These are phyloP conservation scores for Suhomyces coccinellae DNA, from an alignment of 1,139 yeast genomes.

Conservation along the genomic window DNA sequence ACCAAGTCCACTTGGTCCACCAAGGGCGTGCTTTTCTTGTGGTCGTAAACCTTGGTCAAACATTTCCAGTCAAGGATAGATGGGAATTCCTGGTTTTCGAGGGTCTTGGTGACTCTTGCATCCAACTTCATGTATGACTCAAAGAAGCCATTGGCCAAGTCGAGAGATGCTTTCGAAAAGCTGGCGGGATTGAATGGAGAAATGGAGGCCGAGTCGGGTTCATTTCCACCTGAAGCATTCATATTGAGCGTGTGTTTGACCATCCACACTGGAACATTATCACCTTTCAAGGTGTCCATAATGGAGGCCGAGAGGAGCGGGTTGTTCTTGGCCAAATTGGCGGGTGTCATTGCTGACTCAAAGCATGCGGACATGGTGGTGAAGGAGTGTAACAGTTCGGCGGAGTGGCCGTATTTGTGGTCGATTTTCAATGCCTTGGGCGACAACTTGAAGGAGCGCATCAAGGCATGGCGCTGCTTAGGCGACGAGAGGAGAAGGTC, in stretches of 20 bases:
- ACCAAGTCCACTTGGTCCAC: slow-evolving; percentile 32
- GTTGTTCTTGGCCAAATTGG: slow-evolving; percentile 3
- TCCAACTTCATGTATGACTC: slow-evolving; percentile 32
- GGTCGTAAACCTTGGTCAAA: slow-evolving; percentile 29
- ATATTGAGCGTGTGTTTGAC: slow-evolving; percentile 14
- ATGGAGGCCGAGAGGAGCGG: slow-evolving; percentile 5
- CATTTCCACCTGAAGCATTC: slow-evolving; percentile 6
- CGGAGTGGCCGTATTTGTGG: slow-evolving; percentile 3
- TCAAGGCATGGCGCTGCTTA: slow-evolving; percentile 5
- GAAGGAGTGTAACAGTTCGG: slow-evolving; percentile 12
- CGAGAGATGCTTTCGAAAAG: slow-evolving; percentile 18
- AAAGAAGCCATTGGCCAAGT: slow-evolving; percentile 27
- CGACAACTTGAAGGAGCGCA: slow-evolving; percentile 7
- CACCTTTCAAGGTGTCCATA: slow-evolving; percentile 10
- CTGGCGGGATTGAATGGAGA: slow-evolving; percentile 15
- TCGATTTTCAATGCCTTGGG: slow-evolving; percentile 12
- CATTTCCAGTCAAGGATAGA: slow-evolving; percentile 39
- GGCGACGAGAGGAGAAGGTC: slow-evolving; percentile 20
- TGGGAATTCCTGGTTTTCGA: slow-evolving; percentile 7
- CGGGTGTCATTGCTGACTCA: slow-evolving; percentile 3
- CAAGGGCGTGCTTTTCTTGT: slow-evolving; percentile 20
- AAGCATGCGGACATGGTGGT: slow-evolving; percentile 9
- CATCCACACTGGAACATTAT: slow-evolving; percentile 16
- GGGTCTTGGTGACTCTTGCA: slow-evolving; percentile 14
- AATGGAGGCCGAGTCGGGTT: slow-evolving; percentile 1